Percentiles rank a stretch among this genome's conserved stretches.
Conservation (phyloP, 345 rosid genomes). For the Dovyalis caffra region DNA sequence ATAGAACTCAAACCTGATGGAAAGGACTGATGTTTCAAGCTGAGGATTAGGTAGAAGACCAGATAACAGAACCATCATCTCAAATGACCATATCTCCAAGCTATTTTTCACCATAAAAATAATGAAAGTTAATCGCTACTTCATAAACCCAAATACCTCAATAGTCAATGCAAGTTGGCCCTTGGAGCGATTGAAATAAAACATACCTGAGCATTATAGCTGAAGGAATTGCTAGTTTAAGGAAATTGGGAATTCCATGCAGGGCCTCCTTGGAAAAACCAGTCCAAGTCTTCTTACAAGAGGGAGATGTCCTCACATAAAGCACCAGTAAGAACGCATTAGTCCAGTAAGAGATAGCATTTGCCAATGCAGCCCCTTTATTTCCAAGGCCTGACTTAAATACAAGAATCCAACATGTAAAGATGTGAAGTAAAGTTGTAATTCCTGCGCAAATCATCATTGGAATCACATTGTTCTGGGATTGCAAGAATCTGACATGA, state of each 20-base stretch:
- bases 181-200: neutral
- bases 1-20: conserved; percentile 32
- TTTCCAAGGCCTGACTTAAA: conserved; percentile 39
- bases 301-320: conserved; percentile 33
- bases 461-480: conserved; percentile 51
- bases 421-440: conserved; percentile 38
- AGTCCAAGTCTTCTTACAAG: conserved; percentile 39
- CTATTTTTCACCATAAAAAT: conserved; percentile 20
- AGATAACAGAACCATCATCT: conserved; percentile 36
- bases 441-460: conserved; percentile 45
- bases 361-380: conserved; percentile 55
- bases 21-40: conserved; percentile 44
- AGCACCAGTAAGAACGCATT: conserved; percentile 26
- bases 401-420: conserved; percentile 47
- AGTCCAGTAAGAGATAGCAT: conserved; percentile 39
- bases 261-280: conserved; percentile 38
- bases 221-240: conserved; percentile 44
- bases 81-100: conserved; percentile 47
- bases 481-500: conserved; percentile 43
- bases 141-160: neutral
- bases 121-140: neutral
- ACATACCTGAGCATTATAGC: conserved; percentile 45
- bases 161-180: no score
- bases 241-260: conserved; percentile 16
- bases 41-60: conserved; percentile 51